Conservation (phyloP, 2,329 filamentous ascomycete species). For the Colletotrichum sp. region DNA sequence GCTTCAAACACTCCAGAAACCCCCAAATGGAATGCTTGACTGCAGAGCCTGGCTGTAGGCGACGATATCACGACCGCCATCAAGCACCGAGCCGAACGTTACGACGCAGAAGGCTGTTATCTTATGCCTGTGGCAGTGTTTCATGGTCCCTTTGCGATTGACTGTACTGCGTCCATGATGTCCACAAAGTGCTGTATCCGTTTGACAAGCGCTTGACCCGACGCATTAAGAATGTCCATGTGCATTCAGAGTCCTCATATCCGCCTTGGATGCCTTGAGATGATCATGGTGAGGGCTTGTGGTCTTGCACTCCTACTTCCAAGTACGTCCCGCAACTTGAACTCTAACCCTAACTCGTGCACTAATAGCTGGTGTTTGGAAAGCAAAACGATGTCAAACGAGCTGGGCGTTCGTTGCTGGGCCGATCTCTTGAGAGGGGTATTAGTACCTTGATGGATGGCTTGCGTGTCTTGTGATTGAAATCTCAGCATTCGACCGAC, state of each 20-base stretch:
- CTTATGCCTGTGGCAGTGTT: neutral
- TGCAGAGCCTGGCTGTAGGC: neutral
- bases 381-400: neutral
- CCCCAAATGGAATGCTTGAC: neutral
- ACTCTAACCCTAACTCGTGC: neutral
- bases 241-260: neutral
- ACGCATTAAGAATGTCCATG: too few species aligned
- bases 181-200: neutral
- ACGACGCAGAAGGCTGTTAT: neutral
- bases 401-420: rapidly evolving
- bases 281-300: neutral
- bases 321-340: neutral
- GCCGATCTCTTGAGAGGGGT: neutral
- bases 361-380: neutral
- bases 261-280: neutral
- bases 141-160: neutral
- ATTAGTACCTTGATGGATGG: neutral
- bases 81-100: neutral
- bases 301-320: neutral
- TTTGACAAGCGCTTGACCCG: too few species aligned
- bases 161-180: neutral
- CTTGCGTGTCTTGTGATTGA: neutral
- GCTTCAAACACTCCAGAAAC: neutral
- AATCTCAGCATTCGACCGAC: neutral
- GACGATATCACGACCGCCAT: neutral